A percentile compares a stretch with the other conserved stretches of the same genome.
phyloP scores from a whole-genome alignment of 176 grass and related monocot genomes.

The Oryza brachyantha region DNA sequence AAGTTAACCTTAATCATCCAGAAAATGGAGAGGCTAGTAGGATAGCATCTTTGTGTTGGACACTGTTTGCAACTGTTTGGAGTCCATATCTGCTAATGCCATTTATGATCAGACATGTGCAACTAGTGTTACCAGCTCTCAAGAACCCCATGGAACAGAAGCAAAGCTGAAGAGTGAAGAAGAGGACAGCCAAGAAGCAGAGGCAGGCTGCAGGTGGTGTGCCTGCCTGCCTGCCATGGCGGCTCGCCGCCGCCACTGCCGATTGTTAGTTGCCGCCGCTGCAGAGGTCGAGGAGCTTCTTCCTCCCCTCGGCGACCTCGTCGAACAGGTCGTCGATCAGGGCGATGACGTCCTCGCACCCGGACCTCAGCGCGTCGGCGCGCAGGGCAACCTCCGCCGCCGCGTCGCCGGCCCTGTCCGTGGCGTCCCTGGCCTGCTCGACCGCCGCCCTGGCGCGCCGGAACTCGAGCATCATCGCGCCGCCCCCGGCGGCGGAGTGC shows the following conservation, averaged over 20 bases:
- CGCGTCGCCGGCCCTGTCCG: conserved; percentile 54
- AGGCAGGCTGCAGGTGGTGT: too few species aligned
- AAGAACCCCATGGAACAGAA: not conserved
- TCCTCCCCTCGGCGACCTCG: conserved; percentile 84
- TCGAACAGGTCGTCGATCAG: conserved; percentile 92
- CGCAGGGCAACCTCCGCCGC: conserved; percentile 45
- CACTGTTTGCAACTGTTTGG: not conserved
- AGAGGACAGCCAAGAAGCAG: not conserved
- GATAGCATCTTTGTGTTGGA: not conserved
- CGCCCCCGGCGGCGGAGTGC: conserved; percentile 9
- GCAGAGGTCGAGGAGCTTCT: conserved; percentile 85
- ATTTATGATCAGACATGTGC: conserved; percentile 30
- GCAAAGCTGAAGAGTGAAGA: not conserved
- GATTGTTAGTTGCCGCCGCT: conserved; percentile 30
- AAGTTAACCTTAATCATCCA: not conserved
- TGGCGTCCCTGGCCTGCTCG: conserved; percentile 50
- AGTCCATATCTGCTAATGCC: conserved; percentile 12
- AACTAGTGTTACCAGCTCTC: not conserved
- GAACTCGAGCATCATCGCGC: conserved; percentile 78
- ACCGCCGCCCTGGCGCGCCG: conserved; percentile 41
- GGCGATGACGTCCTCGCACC: conserved; percentile 65
- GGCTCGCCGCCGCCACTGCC: not conserved
- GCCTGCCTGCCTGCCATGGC: too few species aligned
- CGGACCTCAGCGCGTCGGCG: conserved; percentile 56
- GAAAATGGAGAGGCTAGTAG: not conserved